Conservation (phyloP, 176 grass and related monocot species). For the Oryza brachyantha region DNA sequence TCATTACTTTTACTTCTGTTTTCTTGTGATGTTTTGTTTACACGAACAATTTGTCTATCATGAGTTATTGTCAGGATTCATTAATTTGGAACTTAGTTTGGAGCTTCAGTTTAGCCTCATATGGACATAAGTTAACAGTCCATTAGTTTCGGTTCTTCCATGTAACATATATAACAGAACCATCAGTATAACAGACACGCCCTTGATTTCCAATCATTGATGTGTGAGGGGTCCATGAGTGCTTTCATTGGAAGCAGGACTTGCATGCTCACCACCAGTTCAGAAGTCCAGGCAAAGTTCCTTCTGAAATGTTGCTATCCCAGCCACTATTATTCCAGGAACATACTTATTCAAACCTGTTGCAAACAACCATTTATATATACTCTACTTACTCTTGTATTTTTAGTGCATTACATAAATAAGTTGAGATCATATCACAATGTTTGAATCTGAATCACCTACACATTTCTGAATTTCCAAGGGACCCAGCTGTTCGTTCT, state of each 20-base stretch:
- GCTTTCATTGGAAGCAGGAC: constrained; percentile 5
- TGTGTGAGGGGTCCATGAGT: constrained; percentile 17
- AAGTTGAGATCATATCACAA: not conserved
- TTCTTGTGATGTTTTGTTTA: too few relatives aligned
- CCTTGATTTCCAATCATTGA: constrained; percentile 22
- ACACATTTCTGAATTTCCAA: not conserved
- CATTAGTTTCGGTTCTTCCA: not conserved
- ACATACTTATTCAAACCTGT: not conserved
- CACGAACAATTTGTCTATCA: too few relatives aligned
- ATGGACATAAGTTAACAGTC: not conserved
- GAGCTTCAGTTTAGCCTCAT: not conserved
- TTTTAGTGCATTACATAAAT: too few relatives aligned
- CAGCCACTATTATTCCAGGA: not conserved
- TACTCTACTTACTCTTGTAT: not conserved
- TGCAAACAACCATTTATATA: not conserved
- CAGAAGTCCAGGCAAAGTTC: constrained; percentile 23
- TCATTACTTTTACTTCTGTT: too few relatives aligned
- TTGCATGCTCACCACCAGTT: constrained; percentile 15
- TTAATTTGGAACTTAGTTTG: not conserved
- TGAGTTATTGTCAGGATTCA: too few relatives aligned
- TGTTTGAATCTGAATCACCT: not conserved
- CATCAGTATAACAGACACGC: not conserved
- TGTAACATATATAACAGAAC: not conserved
- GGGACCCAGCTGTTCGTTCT: not conserved
- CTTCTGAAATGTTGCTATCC: not conserved